These are phyloP conservation scores for Cornus florida DNA, from an alignment of 148 eudicot genomes.

Conservation along the genomic window DNA sequence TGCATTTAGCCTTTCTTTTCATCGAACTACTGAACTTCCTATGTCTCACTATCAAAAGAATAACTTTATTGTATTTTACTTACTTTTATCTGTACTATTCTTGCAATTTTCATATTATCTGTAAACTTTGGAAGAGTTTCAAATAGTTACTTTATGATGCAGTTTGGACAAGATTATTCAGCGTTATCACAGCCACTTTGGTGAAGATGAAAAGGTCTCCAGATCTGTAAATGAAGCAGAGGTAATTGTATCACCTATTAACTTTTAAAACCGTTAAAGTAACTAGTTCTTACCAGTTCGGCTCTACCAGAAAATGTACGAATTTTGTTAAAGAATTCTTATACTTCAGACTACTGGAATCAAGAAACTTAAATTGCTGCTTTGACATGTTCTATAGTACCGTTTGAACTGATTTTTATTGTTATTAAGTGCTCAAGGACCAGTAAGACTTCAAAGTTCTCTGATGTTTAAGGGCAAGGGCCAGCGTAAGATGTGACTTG, in stretches of 20 bases:
- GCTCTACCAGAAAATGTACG: not conserved
- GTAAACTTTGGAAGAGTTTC: not conserved
- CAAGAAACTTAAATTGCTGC: no score
- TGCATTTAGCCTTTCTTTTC: not conserved
- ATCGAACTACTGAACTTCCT: not conserved
- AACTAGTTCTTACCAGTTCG: not conserved
- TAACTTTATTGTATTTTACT: not conserved
- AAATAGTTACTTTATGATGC: not conserved
- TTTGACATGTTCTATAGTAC: no score
- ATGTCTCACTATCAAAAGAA: not conserved
- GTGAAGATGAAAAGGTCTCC: not conserved
- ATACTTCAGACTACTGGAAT: no score
- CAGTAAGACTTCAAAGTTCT: no score
- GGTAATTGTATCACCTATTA: conserved; percentile 6
- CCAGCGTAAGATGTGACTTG: no score
- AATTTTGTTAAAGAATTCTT: no score
- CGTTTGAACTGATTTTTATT: no score
- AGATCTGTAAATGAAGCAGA: not conserved
- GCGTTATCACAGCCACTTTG: conserved; percentile 9
- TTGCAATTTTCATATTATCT: not conserved
- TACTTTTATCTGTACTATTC: not conserved
- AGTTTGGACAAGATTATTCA: conserved; percentile 12
- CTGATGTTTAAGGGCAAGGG: no score
- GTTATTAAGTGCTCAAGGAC: no score
- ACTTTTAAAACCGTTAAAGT: not conserved